phyloP scores from a whole-genome alignment of 2,329 filamentous ascomycete genomes.

The Pseudogymnoascus sp. region DNA sequence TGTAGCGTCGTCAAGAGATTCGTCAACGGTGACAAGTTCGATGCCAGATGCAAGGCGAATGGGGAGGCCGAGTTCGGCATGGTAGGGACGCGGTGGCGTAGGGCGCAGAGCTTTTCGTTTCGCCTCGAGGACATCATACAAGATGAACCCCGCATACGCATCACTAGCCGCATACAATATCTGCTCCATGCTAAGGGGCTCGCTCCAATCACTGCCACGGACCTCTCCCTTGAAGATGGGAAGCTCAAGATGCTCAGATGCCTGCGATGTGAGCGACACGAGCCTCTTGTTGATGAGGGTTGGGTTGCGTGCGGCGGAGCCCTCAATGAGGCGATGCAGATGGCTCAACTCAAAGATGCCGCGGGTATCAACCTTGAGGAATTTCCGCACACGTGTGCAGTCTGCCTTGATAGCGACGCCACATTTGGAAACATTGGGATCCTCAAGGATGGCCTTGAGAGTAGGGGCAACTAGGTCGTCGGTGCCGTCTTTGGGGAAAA shows the following conservation, averaged over 20 bases:
- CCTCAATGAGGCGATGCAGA: conserved; percentile 68
- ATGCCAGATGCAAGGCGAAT: conserved; percentile 47
- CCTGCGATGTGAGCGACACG: conserved; percentile 60
- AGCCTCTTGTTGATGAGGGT: conserved; percentile 55
- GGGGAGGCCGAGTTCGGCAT: conserved; percentile 57
- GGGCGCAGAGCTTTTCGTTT: conserved; percentile 59
- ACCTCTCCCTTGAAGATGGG: conserved; percentile 70
- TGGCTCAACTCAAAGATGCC: conserved; percentile 78
- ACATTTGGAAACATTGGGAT: conserved; percentile 58
- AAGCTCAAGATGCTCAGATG: conserved; percentile 60
- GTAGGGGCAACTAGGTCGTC: conserved; percentile 60
- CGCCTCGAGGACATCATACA: conserved; percentile 64
- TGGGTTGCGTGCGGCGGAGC: conserved; percentile 42
- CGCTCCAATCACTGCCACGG: conserved; percentile 67
- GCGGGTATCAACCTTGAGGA: conserved; percentile 52
- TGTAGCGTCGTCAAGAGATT: conserved; percentile 18
- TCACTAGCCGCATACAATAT: conserved; percentile 71
- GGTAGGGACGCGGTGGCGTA: conserved; percentile 59
- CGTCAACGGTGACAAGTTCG: conserved; percentile 22
- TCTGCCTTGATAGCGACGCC: conserved; percentile 71
- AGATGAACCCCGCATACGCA: conserved; percentile 67
- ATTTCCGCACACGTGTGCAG: conserved; percentile 57
- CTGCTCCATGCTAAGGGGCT: conserved; percentile 53
- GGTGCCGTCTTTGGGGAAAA: conserved; percentile 40
- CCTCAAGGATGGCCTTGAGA: conserved; percentile 64